A percentile compares a stretch with the other conserved stretches of the same genome.
Evolutionary conservation across 2,329 filamentous ascomycete genomes (phyloP).

Genomic region (Verticillium tricorpus): DNA sequence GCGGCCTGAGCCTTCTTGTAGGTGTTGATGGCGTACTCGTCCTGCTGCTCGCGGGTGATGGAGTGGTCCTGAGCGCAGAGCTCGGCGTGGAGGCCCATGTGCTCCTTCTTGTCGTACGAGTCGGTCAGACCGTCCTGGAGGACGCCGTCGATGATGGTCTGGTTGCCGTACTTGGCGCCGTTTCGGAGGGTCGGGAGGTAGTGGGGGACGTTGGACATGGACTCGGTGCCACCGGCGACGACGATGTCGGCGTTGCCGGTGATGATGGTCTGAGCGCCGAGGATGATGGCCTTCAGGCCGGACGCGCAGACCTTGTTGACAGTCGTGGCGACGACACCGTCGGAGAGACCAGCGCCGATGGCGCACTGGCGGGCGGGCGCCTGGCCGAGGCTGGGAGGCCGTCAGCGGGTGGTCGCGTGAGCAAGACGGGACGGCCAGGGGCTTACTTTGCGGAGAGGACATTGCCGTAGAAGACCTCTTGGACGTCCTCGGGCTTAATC

Average conservation of each 20-base stretch:
- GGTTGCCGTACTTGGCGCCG: constrained; percentile 92
- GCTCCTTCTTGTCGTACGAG: constrained; percentile 85
- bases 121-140: constrained; percentile 94
- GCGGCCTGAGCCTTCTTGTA: constrained; percentile 93
- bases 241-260: constrained; percentile 90
- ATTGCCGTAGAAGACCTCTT: constrained; percentile 98
- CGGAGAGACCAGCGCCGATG: constrained; percentile 77
- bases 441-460: constrained; percentile 90
- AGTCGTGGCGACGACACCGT: constrained; percentile 79
- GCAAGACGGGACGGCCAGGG: constrained; percentile 2
- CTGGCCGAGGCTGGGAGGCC: constrained; percentile 72
- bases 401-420: not conserved
- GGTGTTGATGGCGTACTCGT: constrained; percentile 90
- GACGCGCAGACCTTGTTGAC: constrained; percentile 99
- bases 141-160: constrained; percentile 83
- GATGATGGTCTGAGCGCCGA: constrained; percentile 95
- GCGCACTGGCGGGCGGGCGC: constrained; percentile 94
- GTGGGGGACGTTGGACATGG: constrained; percentile 97
- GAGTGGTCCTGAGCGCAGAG: constrained; percentile 83
- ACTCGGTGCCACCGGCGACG: constrained; percentile 92
- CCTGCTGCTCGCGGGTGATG: constrained; percentile 80
- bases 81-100: constrained; percentile 93
- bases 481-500: constrained; percentile 83
- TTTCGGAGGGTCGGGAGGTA: constrained; percentile 85
- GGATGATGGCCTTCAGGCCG: constrained; percentile 86